These are phyloP conservation scores for Arabidopsis hybrid DNA, from an alignment of 441 rosid species.

Conservation along the genomic window DNA sequence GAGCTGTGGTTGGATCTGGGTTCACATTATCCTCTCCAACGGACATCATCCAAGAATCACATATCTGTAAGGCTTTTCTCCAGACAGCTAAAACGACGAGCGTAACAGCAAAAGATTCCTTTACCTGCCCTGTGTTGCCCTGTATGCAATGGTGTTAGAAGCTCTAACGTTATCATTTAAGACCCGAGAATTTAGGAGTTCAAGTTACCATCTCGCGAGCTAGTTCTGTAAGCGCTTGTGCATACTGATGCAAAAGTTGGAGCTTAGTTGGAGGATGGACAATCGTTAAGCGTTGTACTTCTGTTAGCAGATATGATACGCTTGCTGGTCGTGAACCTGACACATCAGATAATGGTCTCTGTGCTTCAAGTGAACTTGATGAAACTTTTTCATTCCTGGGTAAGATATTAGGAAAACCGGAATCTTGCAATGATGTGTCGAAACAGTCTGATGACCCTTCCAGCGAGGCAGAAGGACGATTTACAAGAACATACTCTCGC, in stretches of 20 bases:
- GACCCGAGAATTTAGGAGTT: constrained; percentile 16
- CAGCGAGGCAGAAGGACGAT: constrained; percentile 56
- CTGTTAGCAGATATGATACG: constrained; percentile 50
- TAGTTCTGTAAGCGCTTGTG: constrained; percentile 58
- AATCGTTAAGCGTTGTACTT: constrained; percentile 58
- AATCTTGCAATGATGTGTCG: constrained; percentile 65
- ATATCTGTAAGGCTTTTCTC: constrained; percentile 68
- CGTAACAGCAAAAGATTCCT: constrained; percentile 79
- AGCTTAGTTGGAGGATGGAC: constrained; percentile 69
- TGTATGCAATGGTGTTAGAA: constrained; percentile 47
- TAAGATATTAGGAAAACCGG: constrained; percentile 44
- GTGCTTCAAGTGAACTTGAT: constrained; percentile 47
- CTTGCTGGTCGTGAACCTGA: constrained; percentile 50
- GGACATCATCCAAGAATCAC: constrained; percentile 60
- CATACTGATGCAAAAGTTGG: constrained; percentile 61
- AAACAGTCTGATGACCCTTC: constrained; percentile 64
- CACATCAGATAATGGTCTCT: constrained; percentile 42
- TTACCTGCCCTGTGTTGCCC: constrained; percentile 61
- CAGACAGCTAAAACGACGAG: constrained; percentile 76
- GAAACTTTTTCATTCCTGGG: constrained; percentile 49
- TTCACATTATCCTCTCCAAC: constrained; percentile 46
- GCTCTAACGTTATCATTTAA: constrained; percentile 5
- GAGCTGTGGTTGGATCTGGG: constrained; percentile 25
- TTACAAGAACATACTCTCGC: constrained; percentile 80
- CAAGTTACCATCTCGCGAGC: constrained; percentile 65